Conservation (phyloP, 2,329 filamentous ascomycete species). For the Pseudogymnoascus sp. region DNA sequence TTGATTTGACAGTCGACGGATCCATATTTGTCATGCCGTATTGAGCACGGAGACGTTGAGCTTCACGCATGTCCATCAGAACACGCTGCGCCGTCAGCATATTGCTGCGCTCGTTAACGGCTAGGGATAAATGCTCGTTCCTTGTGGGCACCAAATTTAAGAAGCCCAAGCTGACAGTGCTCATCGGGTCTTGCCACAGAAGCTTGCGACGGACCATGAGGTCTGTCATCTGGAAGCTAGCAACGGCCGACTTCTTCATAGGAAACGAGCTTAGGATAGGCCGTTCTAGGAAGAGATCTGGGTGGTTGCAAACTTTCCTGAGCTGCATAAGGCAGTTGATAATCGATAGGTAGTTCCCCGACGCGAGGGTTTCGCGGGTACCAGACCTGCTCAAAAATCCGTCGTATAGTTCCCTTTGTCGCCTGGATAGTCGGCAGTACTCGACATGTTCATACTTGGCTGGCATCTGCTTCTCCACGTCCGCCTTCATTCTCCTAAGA, state of each 20-base stretch:
- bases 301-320: slow-evolving; percentile 96
- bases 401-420: slow-evolving; percentile 92
- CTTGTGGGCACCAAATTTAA: slow-evolving; percentile 70
- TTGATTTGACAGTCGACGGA: slow-evolving; percentile 60
- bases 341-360: slow-evolving; percentile 93
- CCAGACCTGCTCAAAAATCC: slow-evolving; percentile 88
- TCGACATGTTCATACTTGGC: slow-evolving; percentile 97
- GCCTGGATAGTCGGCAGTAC: slow-evolving; percentile 89
- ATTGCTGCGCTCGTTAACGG: slow-evolving; percentile 47
- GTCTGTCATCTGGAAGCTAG: slow-evolving; percentile 68
- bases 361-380: slow-evolving; percentile 80
- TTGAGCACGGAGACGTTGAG: slow-evolving; percentile 57
- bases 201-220: slow-evolving; percentile 60
- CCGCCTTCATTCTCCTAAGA: slow-evolving; percentile 82
- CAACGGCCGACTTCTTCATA: slow-evolving; percentile 71
- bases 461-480: slow-evolving; percentile 99
- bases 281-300: slow-evolving; percentile 90
- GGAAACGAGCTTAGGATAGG: slow-evolving; percentile 96
- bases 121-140: slow-evolving; percentile 57
- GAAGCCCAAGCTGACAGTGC: slow-evolving; percentile 63
- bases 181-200: slow-evolving; percentile 54
- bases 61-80: slow-evolving; percentile 64
- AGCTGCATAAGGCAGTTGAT: slow-evolving; percentile 98
- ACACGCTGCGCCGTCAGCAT: slow-evolving; percentile 63
- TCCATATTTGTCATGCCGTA: slow-evolving; percentile 49